Evolutionary conservation across 2,329 filamentous ascomycete genomes (phyloP).

Genomic region (Monilinia aucupariae): DNA sequence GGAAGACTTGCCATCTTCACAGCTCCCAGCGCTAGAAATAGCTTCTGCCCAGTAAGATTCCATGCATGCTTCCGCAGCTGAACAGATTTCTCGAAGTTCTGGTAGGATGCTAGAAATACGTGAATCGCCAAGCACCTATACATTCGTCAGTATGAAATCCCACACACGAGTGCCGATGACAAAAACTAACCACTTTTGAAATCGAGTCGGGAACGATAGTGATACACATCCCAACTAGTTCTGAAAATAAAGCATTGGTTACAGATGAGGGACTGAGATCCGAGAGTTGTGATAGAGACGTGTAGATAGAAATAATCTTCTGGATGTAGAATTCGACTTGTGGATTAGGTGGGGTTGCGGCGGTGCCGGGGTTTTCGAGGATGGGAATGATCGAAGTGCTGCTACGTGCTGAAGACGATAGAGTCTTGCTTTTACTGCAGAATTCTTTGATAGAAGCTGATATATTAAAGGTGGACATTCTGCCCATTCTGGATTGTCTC

Average conservation of each 20-base stretch:
- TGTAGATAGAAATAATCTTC: constrained; percentile 14
- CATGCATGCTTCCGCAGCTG: constrained; percentile 41
- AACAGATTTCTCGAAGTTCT: constrained; percentile 40
- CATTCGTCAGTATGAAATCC: not conserved
- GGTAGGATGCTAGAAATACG: constrained; percentile 36
- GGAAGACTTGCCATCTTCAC: constrained; percentile 22
- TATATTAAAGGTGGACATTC: not conserved
- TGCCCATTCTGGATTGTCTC: not conserved
- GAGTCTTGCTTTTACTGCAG: not conserved
- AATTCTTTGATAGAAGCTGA: not conserved
- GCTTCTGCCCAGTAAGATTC: constrained; percentile 42
- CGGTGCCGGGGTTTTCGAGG: not conserved
- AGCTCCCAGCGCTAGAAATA: constrained; percentile 29
- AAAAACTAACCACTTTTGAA: not conserved
- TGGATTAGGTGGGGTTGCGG: not conserved
- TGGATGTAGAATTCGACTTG: constrained; percentile 12
- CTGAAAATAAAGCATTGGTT: constrained; percentile 37
- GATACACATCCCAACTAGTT: constrained; percentile 38
- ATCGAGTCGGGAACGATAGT: not conserved
- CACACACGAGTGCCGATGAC: not conserved
- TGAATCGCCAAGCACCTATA: constrained; percentile 36
- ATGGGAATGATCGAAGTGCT: not conserved
- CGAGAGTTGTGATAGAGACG: constrained; percentile 7
- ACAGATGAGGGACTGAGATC: constrained; percentile 34
- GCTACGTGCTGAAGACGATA: not conserved